These are phyloP conservation scores for Sugiyamaella xylanicola DNA, from an alignment of 1,139 yeast species.

Conservation along the genomic window DNA sequence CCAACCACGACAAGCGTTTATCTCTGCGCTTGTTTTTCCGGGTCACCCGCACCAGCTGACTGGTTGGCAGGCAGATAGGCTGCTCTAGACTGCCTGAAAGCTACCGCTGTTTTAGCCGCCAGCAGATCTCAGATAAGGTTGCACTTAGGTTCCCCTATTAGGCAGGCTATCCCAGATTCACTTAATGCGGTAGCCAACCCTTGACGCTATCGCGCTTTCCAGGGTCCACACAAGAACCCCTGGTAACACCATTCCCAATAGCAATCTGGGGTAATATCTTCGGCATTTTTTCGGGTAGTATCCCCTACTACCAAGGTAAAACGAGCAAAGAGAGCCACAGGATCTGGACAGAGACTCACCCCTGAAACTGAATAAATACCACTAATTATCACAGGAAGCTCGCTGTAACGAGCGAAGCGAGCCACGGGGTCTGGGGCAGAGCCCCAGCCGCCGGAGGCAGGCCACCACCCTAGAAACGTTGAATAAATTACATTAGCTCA, in stretches of 20 bases:
- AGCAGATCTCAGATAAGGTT: slow-evolving; percentile 6
- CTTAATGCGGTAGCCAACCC: not conserved
- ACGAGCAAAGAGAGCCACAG: too few relatives aligned
- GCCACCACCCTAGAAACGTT: not conserved
- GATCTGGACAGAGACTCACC: too few relatives aligned
- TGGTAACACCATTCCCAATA: too few relatives aligned
- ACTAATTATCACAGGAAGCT: too few relatives aligned
- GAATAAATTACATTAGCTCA: slow-evolving; percentile 7
- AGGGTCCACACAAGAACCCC: too few relatives aligned
- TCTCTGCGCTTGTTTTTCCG: not conserved
- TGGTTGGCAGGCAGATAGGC: too few relatives aligned
- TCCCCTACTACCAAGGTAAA: too few relatives aligned
- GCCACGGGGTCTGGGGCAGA: not conserved
- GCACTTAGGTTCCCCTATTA: not conserved
- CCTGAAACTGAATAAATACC: too few relatives aligned
- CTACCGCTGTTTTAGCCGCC: not conserved
- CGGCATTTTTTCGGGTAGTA: too few relatives aligned
- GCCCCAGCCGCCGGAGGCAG: not conserved
- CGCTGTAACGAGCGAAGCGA: not conserved
- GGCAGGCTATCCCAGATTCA: slow-evolving; percentile 10
- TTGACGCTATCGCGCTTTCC: slow-evolving; percentile 9
- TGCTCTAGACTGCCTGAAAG: too few relatives aligned
- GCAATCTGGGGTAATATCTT: too few relatives aligned
- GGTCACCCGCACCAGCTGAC: not conserved
- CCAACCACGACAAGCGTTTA: not conserved